These are phyloP conservation scores for Datisca glomerata DNA, from an alignment of 306 rosid species.

Conservation along the genomic window DNA sequence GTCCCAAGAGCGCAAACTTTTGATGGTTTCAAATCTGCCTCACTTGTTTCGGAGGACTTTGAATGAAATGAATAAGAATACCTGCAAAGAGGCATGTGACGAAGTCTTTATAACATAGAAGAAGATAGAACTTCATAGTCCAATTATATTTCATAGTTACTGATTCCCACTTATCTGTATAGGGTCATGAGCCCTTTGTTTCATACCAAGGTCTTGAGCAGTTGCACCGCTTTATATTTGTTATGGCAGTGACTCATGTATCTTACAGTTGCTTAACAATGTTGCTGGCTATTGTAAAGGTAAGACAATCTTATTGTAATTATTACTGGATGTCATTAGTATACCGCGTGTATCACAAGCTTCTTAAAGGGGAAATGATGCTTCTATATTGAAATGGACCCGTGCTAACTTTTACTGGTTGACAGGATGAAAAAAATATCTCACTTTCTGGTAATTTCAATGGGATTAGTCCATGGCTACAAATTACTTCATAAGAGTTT, in stretches of 20 bases:
- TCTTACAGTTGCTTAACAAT: constrained; percentile 96
- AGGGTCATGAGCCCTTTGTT: constrained; percentile 94
- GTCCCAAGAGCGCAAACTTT: constrained; percentile 43
- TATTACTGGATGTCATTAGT: too few species aligned
- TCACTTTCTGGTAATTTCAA: too few species aligned
- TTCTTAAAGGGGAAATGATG: too few species aligned
- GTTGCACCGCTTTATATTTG: constrained; percentile 94
- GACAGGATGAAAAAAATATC: too few species aligned
- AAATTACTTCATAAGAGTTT: too few species aligned
- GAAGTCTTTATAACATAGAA: background rate
- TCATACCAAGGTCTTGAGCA: constrained; percentile 96
- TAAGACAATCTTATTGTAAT: constrained; percentile 21
- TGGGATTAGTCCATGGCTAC: too few species aligned
- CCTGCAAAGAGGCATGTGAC: constrained; percentile 60
- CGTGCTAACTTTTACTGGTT: too few species aligned
- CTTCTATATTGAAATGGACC: too few species aligned
- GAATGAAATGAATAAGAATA: constrained; percentile 28
- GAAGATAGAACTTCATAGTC: background rate
- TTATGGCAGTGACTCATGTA: constrained; percentile 93
- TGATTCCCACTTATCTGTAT: constrained; percentile 11
- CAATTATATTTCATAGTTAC: constrained; percentile 2
- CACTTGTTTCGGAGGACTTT: constrained; percentile 47
- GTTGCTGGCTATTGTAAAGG: constrained; percentile 96
- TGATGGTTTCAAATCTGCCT: constrained; percentile 34
- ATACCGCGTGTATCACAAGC: too few species aligned